Base-by-base conservation (phyloP, 768 basidiomycete genomes). In the Termitomyces sp. region DNA sequence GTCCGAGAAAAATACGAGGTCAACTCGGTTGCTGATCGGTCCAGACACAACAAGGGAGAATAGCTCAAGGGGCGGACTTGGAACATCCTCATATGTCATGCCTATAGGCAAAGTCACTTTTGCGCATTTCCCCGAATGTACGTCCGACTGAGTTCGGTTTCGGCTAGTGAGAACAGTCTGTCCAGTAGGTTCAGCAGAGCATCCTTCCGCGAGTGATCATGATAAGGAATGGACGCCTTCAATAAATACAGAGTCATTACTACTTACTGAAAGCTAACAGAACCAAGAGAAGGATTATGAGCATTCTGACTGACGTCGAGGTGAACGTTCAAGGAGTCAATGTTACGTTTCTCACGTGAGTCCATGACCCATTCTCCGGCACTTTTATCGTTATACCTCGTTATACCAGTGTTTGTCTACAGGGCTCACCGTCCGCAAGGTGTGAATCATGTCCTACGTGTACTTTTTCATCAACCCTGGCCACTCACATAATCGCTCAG, bases 1-100 rank as follows among this genome's bases (percentile, higher is more conserved):
- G 60, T 91, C 88, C 0, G 82, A 79, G 68, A 91, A 90, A 71
- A 91, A 91, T 12, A 88, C 82, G 9, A 92, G 71, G 71, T 90
- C 84, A 26, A 90, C 81, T 18, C 90, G 81, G 66, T 91, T 91
- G 37, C 67, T 66, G 12, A 83, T 77, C 8, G 81, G 75, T 0
- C 89, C 89, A 33, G 88, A 86, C 5, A 79, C 71, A 28, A 82
- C 73, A 26, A 91, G 74, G 44, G 85, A 83, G 10, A 76, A 61
- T 8, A 89, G 65, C 57, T 86, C 78, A 36, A 88, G 72, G 2
- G 76, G 74, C 1, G 84, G 85, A 28, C 61, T 61, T 6, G 65
- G 62, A 24, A 65, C 65, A 18, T 33, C 26, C 6, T 57, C 31
- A 9, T 54, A 44, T 22, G n/a, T 42, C 13, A 31, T 33, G 16